Evolutionary conservation across 257 asterid genomes (phyloP).

Genomic region (Avicennia marina): DNA sequence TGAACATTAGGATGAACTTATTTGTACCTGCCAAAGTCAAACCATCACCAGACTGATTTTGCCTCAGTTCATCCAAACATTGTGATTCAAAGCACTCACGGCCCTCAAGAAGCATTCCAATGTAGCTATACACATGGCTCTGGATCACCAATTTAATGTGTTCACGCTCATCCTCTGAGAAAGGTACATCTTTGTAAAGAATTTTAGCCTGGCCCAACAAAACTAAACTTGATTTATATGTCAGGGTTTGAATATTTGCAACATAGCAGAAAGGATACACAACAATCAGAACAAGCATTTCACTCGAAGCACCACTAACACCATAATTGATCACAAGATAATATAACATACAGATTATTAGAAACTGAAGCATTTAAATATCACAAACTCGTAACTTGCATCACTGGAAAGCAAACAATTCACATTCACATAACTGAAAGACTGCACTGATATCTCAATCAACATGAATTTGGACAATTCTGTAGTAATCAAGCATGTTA

Average conservation of each 20-base stretch:
- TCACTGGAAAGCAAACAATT: no score
- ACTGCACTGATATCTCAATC: no score
- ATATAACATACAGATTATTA: conserved; percentile 4
- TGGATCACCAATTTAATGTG: conserved; percentile 45
- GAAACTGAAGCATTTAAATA: no score
- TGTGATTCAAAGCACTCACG: conserved; percentile 52
- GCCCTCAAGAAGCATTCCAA: conserved; percentile 51
- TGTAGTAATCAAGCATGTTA: neutral
- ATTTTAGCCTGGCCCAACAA: conserved; percentile 40
- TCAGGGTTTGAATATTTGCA: neutral
- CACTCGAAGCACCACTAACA: conserved; percentile 7
- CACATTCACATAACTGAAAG: no score
- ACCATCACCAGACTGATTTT: conserved; percentile 9
- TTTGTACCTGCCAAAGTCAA: conserved; percentile 26
- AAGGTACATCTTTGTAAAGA: conserved; percentile 47
- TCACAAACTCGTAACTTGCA: no score
- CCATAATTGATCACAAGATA: conserved; percentile 9
- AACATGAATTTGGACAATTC: neutral
- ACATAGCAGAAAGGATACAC: conserved; percentile 4
- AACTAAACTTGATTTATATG: conserved; percentile 17
- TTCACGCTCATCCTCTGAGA: conserved; percentile 50
- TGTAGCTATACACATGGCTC: conserved; percentile 45
- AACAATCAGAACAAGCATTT: conserved; percentile 2
- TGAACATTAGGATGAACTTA: no score
- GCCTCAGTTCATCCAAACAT: conserved; percentile 18